Conservation (phyloP, 148 eudicot species). For the Fallopia convolvulus region DNA sequence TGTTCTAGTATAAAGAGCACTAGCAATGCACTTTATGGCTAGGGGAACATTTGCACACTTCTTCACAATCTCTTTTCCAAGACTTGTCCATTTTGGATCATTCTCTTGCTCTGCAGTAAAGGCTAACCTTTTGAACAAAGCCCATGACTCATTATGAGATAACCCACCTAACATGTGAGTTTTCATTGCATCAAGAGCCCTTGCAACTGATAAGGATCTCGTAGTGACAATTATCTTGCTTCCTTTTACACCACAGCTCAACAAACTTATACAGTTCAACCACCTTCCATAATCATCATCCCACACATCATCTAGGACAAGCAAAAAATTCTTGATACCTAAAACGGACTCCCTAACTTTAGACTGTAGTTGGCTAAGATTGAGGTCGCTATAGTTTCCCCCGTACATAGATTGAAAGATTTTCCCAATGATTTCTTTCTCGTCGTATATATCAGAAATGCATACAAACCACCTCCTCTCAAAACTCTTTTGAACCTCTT, state of each 20-base stretch:
- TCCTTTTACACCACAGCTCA: background rate
- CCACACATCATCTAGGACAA: background rate
- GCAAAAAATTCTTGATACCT: background rate
- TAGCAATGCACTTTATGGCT: slow-evolving; percentile 16
- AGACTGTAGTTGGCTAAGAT: background rate
- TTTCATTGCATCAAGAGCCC: background rate
- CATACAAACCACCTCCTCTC: background rate
- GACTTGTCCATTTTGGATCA: slow-evolving; percentile 4
- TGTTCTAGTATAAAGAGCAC: slow-evolving; percentile 7
- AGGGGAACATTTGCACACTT: slow-evolving; percentile 24
- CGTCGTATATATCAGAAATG: background rate
- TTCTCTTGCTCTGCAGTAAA: background rate
- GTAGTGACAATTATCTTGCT: background rate
- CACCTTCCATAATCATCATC: background rate
- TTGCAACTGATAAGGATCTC: background rate
- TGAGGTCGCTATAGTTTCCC: background rate
- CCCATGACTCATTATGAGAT: slow-evolving; percentile 17
- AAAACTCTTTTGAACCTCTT: background rate
- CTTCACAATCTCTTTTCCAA: slow-evolving; percentile 18
- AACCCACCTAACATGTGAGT: slow-evolving; percentile 14
- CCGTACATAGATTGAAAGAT: background rate
- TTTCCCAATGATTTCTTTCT: background rate
- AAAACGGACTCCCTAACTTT: background rate
- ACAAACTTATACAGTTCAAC: background rate
- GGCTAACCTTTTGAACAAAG: slow-evolving; percentile 13